Conservation (phyloP, 805 yeast species). For the Saturnispora hagleri region DNA sequence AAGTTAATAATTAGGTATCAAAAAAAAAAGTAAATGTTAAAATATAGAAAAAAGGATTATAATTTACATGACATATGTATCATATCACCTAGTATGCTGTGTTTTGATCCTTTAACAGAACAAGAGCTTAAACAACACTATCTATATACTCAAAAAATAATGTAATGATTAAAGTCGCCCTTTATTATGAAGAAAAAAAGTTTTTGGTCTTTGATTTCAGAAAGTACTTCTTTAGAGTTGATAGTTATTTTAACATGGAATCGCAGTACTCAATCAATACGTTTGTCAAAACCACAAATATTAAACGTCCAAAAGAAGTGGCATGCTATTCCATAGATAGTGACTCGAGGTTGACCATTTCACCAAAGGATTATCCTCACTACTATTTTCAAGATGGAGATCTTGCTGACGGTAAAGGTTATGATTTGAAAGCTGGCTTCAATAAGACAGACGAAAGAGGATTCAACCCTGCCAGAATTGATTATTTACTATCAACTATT, state of each 20-base stretch:
- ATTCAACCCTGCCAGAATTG: slow-evolving; percentile 44
- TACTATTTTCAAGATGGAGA: slow-evolving; percentile 73
- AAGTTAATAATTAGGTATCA: too few relatives aligned
- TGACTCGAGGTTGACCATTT: slow-evolving; percentile 39
- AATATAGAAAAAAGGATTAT: too few relatives aligned
- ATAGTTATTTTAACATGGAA: slow-evolving; percentile 19
- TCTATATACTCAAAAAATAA: too few relatives aligned
- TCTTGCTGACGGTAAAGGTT: slow-evolving; percentile 39
- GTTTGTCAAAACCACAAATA: slow-evolving; percentile 49
- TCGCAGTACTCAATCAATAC: slow-evolving; percentile 10
- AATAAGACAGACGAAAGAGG: slow-evolving; percentile 48
- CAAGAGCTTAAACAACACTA: too few relatives aligned
- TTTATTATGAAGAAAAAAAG: slow-evolving; percentile 18
- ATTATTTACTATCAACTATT: slow-evolving; percentile 49
- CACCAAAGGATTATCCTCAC: slow-evolving; percentile 51
- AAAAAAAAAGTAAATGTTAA: too few relatives aligned
- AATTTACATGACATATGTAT: too few relatives aligned
- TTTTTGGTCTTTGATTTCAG: background rate
- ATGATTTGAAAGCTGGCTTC: slow-evolving; percentile 61
- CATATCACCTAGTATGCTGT: too few relatives aligned
- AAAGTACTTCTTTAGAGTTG: background rate
- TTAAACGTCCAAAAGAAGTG: slow-evolving; percentile 82
- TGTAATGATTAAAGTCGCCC: slow-evolving; percentile 24
- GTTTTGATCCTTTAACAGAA: too few relatives aligned
- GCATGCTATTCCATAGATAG: slow-evolving; percentile 53